Conservation (phyloP, 1,284 basidiomycete genomes). For the Phellopilus nigrolimitatus region DNA sequence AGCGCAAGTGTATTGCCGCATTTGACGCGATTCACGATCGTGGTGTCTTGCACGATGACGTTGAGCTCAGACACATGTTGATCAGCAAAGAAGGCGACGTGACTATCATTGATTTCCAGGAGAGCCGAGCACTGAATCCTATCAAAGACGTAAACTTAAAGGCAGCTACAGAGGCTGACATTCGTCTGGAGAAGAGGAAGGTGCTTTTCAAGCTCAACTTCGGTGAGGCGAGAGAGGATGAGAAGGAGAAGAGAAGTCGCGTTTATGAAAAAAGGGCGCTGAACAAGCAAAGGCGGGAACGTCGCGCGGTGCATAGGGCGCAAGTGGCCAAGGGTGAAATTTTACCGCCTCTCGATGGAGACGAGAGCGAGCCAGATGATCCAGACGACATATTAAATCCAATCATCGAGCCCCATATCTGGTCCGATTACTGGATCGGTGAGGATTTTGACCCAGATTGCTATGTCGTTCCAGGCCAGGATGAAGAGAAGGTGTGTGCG, state of each 20-base stretch:
- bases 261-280: not conserved
- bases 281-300: not conserved
- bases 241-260: slow-evolving; percentile 3
- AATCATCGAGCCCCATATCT: slow-evolving; percentile 7
- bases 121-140: slow-evolving; percentile 37
- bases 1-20: slow-evolving; percentile 44
- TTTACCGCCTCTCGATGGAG: not conserved
- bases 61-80: slow-evolving; percentile 50
- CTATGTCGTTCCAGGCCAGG: slow-evolving; percentile 17
- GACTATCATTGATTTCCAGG: slow-evolving; percentile 53
- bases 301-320: not conserved
- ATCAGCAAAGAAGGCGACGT: slow-evolving; percentile 52
- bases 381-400: slow-evolving; percentile 12
- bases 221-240: not conserved
- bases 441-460: slow-evolving; percentile 4
- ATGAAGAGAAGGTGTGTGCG: not conserved
- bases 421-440: slow-evolving; percentile 10
- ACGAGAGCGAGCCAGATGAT: slow-evolving; percentile 10
- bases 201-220: slow-evolving; percentile 48
- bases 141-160: slow-evolving; percentile 35
- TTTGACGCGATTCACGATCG: slow-evolving; percentile 44
- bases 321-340: not conserved
- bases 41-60: slow-evolving; percentile 48
- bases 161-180: slow-evolving; percentile 36
- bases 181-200: slow-evolving; percentile 48